Conservation (phyloP, 352 stramenopile species). For the Phytophthora foliorum region DNA sequence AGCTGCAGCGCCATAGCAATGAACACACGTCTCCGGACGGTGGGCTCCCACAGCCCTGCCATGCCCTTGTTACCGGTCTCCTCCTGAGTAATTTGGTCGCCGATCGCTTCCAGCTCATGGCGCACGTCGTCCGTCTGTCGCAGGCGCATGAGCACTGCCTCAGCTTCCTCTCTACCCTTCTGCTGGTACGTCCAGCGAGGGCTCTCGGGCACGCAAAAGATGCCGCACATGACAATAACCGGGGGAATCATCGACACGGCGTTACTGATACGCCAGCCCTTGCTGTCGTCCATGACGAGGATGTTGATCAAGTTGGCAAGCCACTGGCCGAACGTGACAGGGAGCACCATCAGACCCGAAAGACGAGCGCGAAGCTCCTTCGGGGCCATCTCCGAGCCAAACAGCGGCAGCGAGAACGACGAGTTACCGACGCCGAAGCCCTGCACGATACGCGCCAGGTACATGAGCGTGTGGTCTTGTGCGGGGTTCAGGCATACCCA, state of each 20-base stretch:
- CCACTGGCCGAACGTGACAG: constrained; percentile 37
- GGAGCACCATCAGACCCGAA: constrained; percentile 42
- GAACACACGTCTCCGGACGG: constrained; percentile 37
- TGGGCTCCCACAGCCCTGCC: constrained; percentile 37
- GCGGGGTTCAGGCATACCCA: constrained; percentile 34
- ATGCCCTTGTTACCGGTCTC: constrained; percentile 35
- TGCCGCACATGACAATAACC: too few relatives aligned
- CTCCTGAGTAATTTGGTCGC: constrained; percentile 44
- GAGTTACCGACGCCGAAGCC: constrained; percentile 46
- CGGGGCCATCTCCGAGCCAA: constrained; percentile 47
- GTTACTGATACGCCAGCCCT: too few relatives aligned
- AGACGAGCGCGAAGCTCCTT: constrained; percentile 48
- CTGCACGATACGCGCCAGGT: too few relatives aligned
- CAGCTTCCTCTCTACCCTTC: constrained; percentile 37
- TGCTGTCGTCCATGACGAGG: constrained; percentile 35
- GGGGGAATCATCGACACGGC: too few relatives aligned
- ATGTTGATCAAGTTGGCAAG: constrained; percentile 45
- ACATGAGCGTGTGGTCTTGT: constrained; percentile 33
- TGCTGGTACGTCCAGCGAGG: too few relatives aligned
- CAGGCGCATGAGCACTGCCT: constrained; percentile 37
- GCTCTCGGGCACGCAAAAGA: too few relatives aligned
- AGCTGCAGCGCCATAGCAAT: constrained; percentile 45
- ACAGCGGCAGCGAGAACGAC: constrained; percentile 43
- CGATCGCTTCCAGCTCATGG: constrained; percentile 50
- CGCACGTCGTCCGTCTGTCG: constrained; percentile 37